These are phyloP conservation scores for Suhomyces sp. DNA, from an alignment of 805 yeast genomes.

Conservation along the genomic window DNA sequence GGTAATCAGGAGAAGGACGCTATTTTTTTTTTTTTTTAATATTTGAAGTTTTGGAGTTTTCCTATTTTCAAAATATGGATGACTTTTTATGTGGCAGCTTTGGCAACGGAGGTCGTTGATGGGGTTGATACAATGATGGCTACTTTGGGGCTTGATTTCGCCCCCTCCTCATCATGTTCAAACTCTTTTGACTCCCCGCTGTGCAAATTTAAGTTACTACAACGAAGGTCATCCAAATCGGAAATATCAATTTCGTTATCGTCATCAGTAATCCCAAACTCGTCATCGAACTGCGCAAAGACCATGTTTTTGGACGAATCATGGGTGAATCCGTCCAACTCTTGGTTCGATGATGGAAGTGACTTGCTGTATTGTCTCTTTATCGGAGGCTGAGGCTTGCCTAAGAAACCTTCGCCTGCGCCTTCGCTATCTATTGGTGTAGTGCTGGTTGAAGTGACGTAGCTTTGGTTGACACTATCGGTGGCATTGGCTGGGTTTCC, in stretches of 20 bases:
- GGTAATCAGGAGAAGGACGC: not conserved
- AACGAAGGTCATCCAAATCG: conserved; percentile 12
- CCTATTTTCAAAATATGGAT: not conserved
- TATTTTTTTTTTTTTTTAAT: not conserved
- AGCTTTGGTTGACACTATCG: conserved; percentile 2
- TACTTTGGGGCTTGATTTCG: conserved; percentile 4
- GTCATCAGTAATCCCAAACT: conserved; percentile 31
- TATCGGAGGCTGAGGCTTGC: conserved; percentile 10
- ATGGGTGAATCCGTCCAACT: conserved; percentile 4
- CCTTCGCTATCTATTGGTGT: conserved; percentile 13
- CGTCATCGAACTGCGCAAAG: conserved; percentile 43
- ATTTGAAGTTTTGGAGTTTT: not conserved
- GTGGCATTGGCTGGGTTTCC: not conserved
- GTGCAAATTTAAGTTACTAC: conserved; percentile 4
- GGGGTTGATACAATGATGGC: conserved; percentile 15
- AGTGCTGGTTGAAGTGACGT: conserved; percentile 14
- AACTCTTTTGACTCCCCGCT: not conserved
- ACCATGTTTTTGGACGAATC: conserved; percentile 35
- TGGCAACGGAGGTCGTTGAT: conserved; percentile 6
- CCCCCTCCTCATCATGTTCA: not conserved
- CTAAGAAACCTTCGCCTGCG: conserved; percentile 2
- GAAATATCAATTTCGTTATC: conserved; percentile 13
- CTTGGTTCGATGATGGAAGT: conserved; percentile 28
- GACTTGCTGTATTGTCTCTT: conserved; percentile 35
- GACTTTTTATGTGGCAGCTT: not conserved